phyloP scores from a whole-genome alignment of 495 filamentous ascomycete species.

The Aspergillus incahuasiensis region DNA sequence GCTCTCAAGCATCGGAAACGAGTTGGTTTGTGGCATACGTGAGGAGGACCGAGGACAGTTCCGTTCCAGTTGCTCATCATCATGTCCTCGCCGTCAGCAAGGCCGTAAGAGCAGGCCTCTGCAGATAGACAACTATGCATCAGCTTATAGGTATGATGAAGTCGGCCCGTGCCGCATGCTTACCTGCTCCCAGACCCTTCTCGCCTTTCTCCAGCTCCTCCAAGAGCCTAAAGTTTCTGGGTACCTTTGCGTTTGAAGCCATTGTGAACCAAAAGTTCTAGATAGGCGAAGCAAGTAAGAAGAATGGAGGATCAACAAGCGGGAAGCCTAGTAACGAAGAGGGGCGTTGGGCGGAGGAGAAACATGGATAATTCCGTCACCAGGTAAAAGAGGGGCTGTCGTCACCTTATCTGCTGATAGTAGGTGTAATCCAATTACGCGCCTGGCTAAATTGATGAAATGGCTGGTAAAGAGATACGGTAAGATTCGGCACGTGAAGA shows the following conservation, averaged over 20 bases:
- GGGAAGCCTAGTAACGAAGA: not conserved
- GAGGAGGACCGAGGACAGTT: constrained; percentile 93
- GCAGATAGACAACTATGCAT: constrained; percentile 10
- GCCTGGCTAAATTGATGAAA: not conserved
- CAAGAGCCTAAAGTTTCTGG: constrained; percentile 90
- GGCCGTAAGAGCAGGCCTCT: constrained; percentile 97
- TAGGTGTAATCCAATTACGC: constrained; percentile 2
- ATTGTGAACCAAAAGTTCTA: constrained; percentile 36
- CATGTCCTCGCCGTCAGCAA: constrained; percentile 90
- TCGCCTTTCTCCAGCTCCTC: constrained; percentile 99
- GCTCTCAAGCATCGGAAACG: not conserved
- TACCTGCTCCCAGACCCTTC: constrained; percentile 93
- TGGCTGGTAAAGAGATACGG: not conserved
- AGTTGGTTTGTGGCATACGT: constrained; percentile 54
- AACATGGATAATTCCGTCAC: constrained; percentile 10
- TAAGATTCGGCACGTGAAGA: constrained; percentile 21
- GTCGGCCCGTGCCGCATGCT: constrained; percentile 7
- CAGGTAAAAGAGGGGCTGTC: constrained; percentile 24
- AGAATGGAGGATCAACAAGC: constrained; percentile 1
- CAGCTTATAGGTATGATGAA: not conserved
- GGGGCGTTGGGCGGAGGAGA: constrained; percentile 20
- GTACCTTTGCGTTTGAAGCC: constrained; percentile 85
- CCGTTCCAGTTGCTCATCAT: constrained; percentile 99
- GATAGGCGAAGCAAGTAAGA: not conserved
- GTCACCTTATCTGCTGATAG: constrained; percentile 7